A percentile compares a stretch with the other conserved stretches of the same genome.
Evolutionary conservation across 1,284 basidiomycete genomes (phyloP).

Genomic region (Apiotrichum porosum): DNA sequence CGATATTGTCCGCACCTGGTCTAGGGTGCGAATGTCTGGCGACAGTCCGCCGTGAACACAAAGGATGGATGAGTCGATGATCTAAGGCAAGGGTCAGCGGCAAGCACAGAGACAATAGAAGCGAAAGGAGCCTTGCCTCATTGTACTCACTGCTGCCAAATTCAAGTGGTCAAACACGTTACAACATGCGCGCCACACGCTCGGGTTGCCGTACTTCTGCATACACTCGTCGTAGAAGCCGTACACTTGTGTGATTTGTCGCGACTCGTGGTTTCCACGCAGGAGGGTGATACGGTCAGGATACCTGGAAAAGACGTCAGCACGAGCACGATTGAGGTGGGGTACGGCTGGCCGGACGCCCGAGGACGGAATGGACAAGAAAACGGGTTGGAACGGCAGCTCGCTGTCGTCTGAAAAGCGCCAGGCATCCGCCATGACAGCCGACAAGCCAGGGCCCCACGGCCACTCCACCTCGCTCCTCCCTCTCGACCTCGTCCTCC

Average conservation of each 20-base stretch:
- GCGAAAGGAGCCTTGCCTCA: not conserved
- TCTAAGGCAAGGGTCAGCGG: no score
- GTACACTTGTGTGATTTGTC: conserved; percentile 97
- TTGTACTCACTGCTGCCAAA: conserved; percentile 71
- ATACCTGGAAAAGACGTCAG: conserved; percentile 53
- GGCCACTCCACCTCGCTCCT: no score
- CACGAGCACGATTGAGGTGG: conserved; percentile 47
- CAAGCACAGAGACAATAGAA: not conserved
- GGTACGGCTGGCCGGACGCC: no score
- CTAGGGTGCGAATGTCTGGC: conserved; percentile 84
- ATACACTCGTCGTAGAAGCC: conserved; percentile 98
- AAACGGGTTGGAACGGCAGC: no score
- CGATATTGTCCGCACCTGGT: conserved; percentile 85
- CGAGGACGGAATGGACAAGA: no score
- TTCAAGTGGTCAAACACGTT: conserved; percentile 92
- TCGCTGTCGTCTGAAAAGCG: no score
- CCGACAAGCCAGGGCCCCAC: no score
- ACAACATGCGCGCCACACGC: conserved; percentile 94
- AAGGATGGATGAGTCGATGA: conserved; percentile 83
- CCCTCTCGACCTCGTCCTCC: no score
- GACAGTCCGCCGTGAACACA: conserved; percentile 92
- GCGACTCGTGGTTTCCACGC: conserved; percentile 89
- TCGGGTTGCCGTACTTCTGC: conserved; percentile 89
- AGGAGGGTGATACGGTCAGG: conserved; percentile 87
- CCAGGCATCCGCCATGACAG: no score